Evolutionary conservation across 106 monocot genomes (phyloP).

Genomic region (Acanthochlamys bracteata): DNA sequence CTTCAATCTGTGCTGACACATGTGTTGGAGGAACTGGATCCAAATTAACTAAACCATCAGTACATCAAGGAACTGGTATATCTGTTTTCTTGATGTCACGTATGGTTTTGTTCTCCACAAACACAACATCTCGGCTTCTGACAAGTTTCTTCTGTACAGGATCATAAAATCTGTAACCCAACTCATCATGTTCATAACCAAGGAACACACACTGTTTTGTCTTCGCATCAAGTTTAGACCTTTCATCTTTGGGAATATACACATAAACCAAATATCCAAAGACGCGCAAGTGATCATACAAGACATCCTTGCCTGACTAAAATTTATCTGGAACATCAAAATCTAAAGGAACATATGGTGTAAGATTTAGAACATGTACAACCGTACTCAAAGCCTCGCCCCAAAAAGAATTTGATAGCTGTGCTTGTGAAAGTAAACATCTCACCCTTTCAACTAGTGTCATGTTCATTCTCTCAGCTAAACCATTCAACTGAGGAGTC

Average conservation of each 20-base stretch:
- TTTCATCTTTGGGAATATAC: background rate
- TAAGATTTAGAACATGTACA: constrained; percentile 1
- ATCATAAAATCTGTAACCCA: constrained; percentile 4
- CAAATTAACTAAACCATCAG: too few species aligned
- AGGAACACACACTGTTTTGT: background rate
- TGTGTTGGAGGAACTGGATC: too few species aligned
- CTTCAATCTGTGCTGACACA: too few species aligned
- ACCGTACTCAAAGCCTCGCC: constrained; percentile 6
- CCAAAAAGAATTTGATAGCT: constrained; percentile 6
- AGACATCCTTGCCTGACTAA: background rate
- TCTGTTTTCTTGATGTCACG: constrained; percentile 1
- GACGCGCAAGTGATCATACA: background rate
- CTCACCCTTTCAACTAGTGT: background rate
- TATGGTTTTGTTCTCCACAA: constrained; percentile 1
- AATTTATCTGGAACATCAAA: constrained; percentile 1
- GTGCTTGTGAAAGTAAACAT: constrained; percentile 2
- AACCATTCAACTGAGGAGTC: background rate
- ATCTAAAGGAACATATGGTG: background rate
- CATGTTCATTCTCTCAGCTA: background rate
- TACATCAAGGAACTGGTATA: background rate
- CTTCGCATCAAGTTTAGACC: constrained; percentile 4
- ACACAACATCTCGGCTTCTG: constrained; percentile 4
- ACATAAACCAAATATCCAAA: background rate
- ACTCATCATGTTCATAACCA: constrained; percentile 6
- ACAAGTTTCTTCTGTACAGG: background rate